phyloP scores from a whole-genome alignment of 2,329 filamentous ascomycete genomes.

The Pezicula neosporulosa region DNA sequence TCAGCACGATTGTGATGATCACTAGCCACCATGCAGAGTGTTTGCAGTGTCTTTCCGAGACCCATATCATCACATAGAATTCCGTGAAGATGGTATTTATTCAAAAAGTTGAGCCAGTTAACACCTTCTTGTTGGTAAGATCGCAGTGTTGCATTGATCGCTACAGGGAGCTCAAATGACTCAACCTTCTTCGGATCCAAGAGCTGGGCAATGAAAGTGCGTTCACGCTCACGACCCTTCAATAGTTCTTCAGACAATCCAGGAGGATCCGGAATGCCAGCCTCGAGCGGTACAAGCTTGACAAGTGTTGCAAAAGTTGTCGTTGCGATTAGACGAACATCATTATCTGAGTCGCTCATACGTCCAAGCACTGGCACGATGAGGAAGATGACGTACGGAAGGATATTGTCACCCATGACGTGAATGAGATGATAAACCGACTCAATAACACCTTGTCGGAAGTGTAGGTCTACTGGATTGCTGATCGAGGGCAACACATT shows the following conservation, averaged over 20 bases:
- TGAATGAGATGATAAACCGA: constrained; percentile 96
- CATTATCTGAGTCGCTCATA: constrained; percentile 98
- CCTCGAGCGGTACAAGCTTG: constrained; percentile 94
- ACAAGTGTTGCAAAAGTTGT: constrained; percentile 96
- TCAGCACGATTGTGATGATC: constrained; percentile 93
- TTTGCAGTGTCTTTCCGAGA: constrained; percentile 95
- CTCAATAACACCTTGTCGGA: constrained; percentile 91
- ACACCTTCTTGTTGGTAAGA: constrained; percentile 98
- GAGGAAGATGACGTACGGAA: constrained; percentile 98
- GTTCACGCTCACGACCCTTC: constrained; percentile 86
- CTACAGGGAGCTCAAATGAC: constrained; percentile 86
- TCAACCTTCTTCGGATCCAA: constrained; percentile 97
- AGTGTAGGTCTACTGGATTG: constrained; percentile 83
- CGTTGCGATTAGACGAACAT: constrained; percentile 89
- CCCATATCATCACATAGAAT: constrained; percentile 99
- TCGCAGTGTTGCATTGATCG: constrained; percentile 93
- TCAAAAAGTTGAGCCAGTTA: constrained; percentile 97
- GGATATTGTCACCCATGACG: constrained; percentile 93
- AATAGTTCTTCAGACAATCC: constrained; percentile 86
- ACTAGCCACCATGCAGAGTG: constrained; percentile 95
- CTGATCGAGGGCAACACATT: constrained; percentile 88
- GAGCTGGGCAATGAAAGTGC: constrained; percentile 95
- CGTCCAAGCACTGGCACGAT: constrained; percentile 94
- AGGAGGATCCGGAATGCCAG: constrained; percentile 93
- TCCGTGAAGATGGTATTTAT: constrained; percentile 95